phyloP scores from a whole-genome alignment of 495 filamentous ascomycete species.

The Xylaria scruposa region DNA sequence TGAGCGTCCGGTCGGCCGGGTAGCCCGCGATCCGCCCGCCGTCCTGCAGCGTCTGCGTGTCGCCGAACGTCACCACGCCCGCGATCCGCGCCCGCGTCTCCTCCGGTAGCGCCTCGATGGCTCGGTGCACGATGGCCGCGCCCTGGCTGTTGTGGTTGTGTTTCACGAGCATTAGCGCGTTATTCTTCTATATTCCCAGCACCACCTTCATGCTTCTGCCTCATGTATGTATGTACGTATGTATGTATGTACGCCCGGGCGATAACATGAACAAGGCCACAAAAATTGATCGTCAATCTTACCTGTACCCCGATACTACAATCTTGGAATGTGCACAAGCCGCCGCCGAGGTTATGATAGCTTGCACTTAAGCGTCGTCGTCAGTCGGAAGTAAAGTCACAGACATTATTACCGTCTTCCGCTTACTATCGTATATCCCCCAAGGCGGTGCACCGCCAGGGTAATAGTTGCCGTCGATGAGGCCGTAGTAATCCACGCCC shows the following conservation, averaged over 20 bases:
- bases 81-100: constrained; percentile 52
- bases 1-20: constrained; percentile 51
- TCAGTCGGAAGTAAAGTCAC: background rate
- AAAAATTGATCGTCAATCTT: background rate
- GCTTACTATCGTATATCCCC: constrained; percentile 43
- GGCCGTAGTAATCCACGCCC: constrained; percentile 52
- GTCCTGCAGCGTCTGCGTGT: constrained; percentile 58
- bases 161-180: background rate
- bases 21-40: constrained; percentile 52
- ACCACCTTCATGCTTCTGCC: too few species aligned
- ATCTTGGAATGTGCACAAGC: constrained; percentile 40
- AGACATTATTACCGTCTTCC: too few species aligned
- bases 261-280: background rate
- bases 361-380: constrained; percentile 22
- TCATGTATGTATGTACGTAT: too few species aligned
- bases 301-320: constrained; percentile 42
- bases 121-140: constrained; percentile 57
- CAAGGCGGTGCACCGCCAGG: constrained; percentile 43
- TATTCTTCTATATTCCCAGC: too few species aligned
- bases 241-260: too few species aligned
- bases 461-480: constrained; percentile 47
- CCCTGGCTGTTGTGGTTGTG: constrained; percentile 51
- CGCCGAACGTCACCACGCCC: constrained; percentile 59
- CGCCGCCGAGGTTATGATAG: constrained; percentile 37
- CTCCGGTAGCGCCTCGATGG: constrained; percentile 49